phyloP scores from a whole-genome alignment of 371 early-diverging fungal species.

The Mucor piriformis region DNA sequence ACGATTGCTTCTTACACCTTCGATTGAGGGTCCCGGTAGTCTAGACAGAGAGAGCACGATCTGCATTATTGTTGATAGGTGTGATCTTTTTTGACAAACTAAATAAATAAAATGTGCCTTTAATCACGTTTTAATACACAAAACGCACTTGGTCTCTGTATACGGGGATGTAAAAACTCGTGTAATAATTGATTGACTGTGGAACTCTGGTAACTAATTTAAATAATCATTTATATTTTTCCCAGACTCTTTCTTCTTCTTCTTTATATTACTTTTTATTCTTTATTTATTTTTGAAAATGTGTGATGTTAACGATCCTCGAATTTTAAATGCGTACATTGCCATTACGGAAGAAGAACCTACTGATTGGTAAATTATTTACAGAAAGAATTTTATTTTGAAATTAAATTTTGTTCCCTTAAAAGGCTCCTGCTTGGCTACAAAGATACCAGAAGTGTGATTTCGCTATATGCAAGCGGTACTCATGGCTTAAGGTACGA shows the following conservation, averaged over 20 bases:
- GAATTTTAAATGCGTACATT: constrained; percentile 63
- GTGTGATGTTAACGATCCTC: constrained; percentile 72
- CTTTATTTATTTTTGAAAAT: constrained; percentile 30
- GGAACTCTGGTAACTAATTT: not conserved
- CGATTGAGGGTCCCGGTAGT: no score
- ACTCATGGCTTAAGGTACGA: constrained; percentile 52
- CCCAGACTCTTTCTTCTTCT: not conserved
- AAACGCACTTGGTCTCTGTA: not conserved
- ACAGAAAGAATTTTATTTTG: not conserved
- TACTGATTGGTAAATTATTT: constrained; percentile 56
- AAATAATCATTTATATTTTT: not conserved
- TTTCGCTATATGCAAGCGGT: constrained; percentile 67
- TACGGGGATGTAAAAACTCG: not conserved
- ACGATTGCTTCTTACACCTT: no score
- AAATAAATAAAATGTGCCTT: no score
- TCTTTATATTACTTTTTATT: constrained; percentile 7
- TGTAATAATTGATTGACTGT: not conserved
- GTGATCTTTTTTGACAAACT: no score
- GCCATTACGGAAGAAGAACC: constrained; percentile 58
- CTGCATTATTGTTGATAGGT: no score
- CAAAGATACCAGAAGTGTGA: constrained; percentile 67
- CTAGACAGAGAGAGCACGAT: no score
- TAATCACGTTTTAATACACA: no score
- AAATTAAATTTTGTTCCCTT: not conserved
- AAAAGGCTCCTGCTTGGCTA: constrained; percentile 73